phyloP scores from a whole-genome alignment of 208 protist genomes.

The Trichomonas tenax region DNA sequence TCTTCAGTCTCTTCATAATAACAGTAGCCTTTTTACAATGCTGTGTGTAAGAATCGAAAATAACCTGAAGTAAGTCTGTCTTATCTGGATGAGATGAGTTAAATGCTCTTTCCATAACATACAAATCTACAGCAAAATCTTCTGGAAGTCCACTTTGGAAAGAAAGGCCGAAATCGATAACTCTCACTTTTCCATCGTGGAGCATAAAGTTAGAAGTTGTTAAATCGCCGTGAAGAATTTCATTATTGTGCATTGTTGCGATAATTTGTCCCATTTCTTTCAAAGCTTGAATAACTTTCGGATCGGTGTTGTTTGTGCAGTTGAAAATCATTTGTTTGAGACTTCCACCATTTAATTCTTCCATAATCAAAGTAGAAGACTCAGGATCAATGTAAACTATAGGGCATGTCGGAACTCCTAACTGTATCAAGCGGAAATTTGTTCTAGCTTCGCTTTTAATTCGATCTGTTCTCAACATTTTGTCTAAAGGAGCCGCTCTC shows the following conservation, averaged over 20 bases:
- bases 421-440: not conserved
- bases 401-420: not conserved
- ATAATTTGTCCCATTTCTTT: constrained; percentile 64
- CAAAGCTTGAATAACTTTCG: not conserved
- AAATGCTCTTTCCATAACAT: constrained; percentile 87
- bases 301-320: not conserved
- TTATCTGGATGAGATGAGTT: constrained; percentile 66
- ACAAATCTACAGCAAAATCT: constrained; percentile 91
- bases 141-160: constrained; percentile 61
- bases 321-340: constrained; percentile 5
- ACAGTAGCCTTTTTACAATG: not conserved
- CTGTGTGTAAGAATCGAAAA: not conserved
- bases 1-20: constrained; percentile 25
- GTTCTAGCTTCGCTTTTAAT: not conserved
- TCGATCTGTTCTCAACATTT: not conserved
- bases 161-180: constrained; percentile 86
- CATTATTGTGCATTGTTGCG: constrained; percentile 24
- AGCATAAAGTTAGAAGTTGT: constrained; percentile 35
- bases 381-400: not conserved
- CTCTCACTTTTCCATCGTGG: not conserved
- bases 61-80: not conserved
- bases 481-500: not conserved
- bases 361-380: not conserved
- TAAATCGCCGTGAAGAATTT: constrained; percentile 30
- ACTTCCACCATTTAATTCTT: not conserved